These are phyloP conservation scores for Euphorbia pulcherrima DNA, from an alignment of 345 rosid genomes.

Conservation along the genomic window DNA sequence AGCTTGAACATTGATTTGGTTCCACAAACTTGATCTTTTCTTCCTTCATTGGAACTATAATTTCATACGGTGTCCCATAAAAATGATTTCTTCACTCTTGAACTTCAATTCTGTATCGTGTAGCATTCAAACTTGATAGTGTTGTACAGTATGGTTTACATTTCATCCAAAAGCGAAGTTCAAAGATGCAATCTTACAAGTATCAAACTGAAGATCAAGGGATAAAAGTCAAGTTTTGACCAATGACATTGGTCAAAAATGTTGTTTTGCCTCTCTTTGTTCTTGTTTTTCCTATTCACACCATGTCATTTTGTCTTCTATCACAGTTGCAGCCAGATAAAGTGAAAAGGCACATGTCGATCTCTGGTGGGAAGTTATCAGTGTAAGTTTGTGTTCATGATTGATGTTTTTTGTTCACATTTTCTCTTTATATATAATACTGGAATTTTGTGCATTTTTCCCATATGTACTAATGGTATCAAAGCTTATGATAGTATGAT, in stretches of 20 bases:
- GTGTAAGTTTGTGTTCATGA: slow-evolving; percentile 46
- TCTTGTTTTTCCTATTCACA: slow-evolving; percentile 2
- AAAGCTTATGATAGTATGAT: background rate
- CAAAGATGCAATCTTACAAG: too few species aligned
- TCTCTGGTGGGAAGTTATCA: slow-evolving; percentile 61
- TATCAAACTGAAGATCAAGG: too few species aligned
- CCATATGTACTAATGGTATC: background rate
- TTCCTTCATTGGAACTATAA: background rate
- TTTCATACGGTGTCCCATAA: too few species aligned
- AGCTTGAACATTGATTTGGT: background rate
- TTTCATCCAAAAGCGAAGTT: background rate
- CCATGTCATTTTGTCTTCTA: background rate
- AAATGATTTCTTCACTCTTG: too few species aligned
- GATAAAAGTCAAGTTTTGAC: background rate
- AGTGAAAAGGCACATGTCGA: slow-evolving; percentile 64
- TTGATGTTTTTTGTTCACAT: background rate
- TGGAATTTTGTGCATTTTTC: background rate
- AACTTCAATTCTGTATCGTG: too few species aligned
- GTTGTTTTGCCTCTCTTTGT: background rate
- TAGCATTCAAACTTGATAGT: background rate
- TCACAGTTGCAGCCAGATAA: slow-evolving; percentile 96
- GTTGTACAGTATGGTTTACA: background rate
- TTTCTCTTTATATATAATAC: background rate
- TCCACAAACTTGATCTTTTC: background rate
- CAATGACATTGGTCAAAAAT: too few species aligned